Percentiles rank a stretch among this genome's conserved stretches.
Conservation (phyloP, 2,329 filamentous ascomycete genomes). For the Calonectria pauciramosa region DNA sequence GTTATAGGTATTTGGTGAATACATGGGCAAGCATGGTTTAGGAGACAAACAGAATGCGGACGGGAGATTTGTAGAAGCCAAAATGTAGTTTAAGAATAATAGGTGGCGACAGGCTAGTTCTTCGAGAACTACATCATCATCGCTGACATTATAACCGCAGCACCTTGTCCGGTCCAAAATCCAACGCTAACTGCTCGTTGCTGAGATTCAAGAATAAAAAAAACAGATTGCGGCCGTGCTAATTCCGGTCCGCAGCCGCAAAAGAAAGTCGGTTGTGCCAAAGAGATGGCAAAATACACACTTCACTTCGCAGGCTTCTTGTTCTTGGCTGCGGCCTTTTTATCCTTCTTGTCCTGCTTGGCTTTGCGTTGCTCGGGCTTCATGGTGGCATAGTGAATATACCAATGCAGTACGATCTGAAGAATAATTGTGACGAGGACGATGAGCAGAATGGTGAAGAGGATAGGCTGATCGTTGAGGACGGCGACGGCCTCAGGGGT, state of each 20-base stretch:
- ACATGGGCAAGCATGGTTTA: neutral
- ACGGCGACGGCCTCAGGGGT: slow-evolving; percentile 70
- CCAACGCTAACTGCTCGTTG: slow-evolving; percentile 14
- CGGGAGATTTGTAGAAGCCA: neutral
- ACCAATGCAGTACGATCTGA: slow-evolving; percentile 65
- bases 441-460: slow-evolving; percentile 70
- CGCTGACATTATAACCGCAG: neutral
- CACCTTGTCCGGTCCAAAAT: neutral
- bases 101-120: neutral
- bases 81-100: neutral
- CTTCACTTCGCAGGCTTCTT: slow-evolving; percentile 18
- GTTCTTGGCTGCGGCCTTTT: slow-evolving; percentile 53
- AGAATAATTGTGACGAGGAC: slow-evolving; percentile 64
- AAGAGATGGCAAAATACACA: neutral
- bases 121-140: neutral
- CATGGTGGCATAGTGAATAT: slow-evolving; percentile 71
- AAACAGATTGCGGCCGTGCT: neutral
- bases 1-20: neutral
- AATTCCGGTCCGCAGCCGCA: neutral
- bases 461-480: slow-evolving; percentile 72
- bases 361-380: slow-evolving; percentile 73
- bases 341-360: slow-evolving; percentile 59
- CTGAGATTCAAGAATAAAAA: neutral
- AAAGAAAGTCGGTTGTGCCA: neutral
- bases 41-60: neutral